Base-by-base conservation (phyloP, 345 rosid species). In the Abelmoschus esculentus region DNA sequence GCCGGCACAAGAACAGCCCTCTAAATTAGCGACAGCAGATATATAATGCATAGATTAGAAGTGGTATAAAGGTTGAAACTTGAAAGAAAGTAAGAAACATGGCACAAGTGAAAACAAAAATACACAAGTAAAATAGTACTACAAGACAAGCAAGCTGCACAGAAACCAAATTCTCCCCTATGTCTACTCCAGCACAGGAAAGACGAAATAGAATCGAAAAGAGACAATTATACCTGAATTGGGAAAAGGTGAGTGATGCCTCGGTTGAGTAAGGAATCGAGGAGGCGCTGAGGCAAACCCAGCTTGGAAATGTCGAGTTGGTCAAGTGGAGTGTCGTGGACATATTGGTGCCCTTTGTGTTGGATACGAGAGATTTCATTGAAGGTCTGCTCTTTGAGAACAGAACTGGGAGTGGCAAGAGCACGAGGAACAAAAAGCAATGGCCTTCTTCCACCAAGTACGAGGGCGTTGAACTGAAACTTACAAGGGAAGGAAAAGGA, bases 241-340 rank as follows among this genome's bases (percentile, higher is more conserved):
- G 99, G 99, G 77, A 93, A 93, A 73, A 93, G 97, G 38, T 85
- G 83, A 80, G 90, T 86, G 71, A 93, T 93, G 69, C 93, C 99
- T 18, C 99, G 91, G 61, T 85, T 83, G 76, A 80, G 82, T 14
- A 93, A 93, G 56, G 86, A 15, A 8, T 88, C 85, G 44, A 84
- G 96, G 6, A 93, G 96, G 56, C 86, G 86, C 69, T 73, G 80
- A 60, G 97, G 96, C 84, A 93, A 80, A 70, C 80, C 91, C 67
- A 93, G 71, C 65, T 80, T 86, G 13, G 91, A 81, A 67, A 93
- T 53, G 55, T 82, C 93, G 40, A 93, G 97, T 50, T 93, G 93
- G 26, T 88, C 88, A 4, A 0, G 12, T 5, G 31, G 18, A 19
- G 74, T 61, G 18, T 11, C 73, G 7, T 70, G 67, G 28, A 53